Evolutionary conservation across 1,284 basidiomycete species (phyloP).

Genomic region (Lentinula novae-zelandiae): DNA sequence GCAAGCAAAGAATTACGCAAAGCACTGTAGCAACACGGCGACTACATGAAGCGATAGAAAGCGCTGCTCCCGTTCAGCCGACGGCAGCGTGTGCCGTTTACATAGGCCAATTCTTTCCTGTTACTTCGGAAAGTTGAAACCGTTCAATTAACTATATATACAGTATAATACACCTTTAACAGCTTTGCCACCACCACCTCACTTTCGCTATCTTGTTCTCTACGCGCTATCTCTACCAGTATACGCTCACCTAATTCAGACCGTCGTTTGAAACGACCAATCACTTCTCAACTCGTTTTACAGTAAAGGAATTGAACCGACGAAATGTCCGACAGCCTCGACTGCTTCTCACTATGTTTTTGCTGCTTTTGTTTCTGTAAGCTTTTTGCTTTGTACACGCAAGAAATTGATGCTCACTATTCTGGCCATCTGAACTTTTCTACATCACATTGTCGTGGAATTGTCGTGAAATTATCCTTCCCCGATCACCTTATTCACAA

Average conservation of each 20-base stretch:
- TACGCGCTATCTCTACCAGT: background rate
- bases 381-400: background rate
- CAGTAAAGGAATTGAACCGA: background rate
- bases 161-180: background rate
- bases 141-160: background rate
- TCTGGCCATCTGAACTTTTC: background rate
- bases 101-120: too few relatives aligned
- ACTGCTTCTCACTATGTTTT: constrained; percentile 7
- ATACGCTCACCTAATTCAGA: background rate
- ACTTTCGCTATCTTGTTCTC: background rate
- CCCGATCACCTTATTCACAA: background rate
- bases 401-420: background rate
- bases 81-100: too few relatives aligned
- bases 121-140: too few relatives aligned
- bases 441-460: background rate
- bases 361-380: constrained; percentile 8
- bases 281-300: too few relatives aligned
- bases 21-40: too few relatives aligned
- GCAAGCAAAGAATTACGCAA: too few relatives aligned
- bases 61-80: too few relatives aligned
- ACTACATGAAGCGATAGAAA: too few relatives aligned
- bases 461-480: background rate
- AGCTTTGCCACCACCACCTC: background rate
- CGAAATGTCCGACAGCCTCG: background rate
- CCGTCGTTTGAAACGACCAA: background rate